Evolutionary conservation across 345 rosid genomes (phyloP).

Genomic region (Arabidopsis arenosa): DNA sequence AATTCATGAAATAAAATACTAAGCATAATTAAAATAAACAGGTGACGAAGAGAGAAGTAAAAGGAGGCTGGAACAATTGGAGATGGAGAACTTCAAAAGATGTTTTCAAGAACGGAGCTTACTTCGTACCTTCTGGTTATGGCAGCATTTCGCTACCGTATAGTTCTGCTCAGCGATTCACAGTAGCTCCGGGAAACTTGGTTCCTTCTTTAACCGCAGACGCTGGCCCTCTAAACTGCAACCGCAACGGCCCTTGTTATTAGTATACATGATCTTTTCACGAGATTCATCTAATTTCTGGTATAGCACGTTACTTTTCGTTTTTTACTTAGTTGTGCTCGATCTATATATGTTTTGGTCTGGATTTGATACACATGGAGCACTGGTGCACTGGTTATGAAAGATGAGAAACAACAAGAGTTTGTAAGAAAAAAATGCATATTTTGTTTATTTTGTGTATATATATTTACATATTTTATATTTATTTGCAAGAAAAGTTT

Average conservation of each 20-base stretch:
- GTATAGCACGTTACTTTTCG: not conserved
- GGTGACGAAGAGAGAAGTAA: constrained; percentile 86
- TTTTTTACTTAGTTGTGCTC: not conserved
- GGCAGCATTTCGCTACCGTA: constrained; percentile 68
- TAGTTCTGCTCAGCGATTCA: constrained; percentile 55
- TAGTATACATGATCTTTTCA: constrained; percentile 20
- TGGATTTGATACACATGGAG: not conserved
- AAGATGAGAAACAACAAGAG: not conserved
- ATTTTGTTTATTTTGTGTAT: not conserved
- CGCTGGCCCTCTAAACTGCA: constrained; percentile 73
- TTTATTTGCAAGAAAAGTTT: too few species aligned
- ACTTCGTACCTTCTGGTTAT: constrained; percentile 84
- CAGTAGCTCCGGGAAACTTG: constrained; percentile 60
- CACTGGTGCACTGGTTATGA: not conserved
- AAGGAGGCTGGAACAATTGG: constrained; percentile 66
- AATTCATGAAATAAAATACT: constrained; percentile 7
- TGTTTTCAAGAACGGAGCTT: constrained; percentile 79
- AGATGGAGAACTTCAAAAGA: constrained; percentile 88
- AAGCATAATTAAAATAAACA: constrained; percentile 36
- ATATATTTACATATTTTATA: not conserved
- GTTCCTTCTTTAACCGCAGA: constrained; percentile 71
- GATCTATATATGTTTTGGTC: not conserved
- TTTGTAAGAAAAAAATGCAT: not conserved
- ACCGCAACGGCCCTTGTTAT: constrained; percentile 48
- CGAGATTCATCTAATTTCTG: constrained; percentile 21